Percentiles rank a stretch among this genome's conserved stretches.
Conservation (phyloP, 2,329 filamentous ascomycete species). For the Zasmidium citrigriseum region DNA sequence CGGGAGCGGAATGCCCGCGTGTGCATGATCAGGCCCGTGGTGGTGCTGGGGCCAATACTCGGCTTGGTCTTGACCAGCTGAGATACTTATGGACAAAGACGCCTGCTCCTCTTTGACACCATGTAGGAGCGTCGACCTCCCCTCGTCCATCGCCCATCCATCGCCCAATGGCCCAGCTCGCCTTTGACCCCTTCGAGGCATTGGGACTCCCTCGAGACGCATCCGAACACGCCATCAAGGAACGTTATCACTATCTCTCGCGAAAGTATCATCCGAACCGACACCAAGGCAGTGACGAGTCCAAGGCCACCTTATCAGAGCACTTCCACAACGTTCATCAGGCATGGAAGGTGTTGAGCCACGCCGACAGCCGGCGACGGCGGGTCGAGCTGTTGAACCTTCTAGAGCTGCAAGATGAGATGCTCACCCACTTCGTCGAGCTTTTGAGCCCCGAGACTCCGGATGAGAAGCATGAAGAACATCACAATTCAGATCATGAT, state of each 20-base stretch:
- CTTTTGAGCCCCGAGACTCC: constrained; percentile 19
- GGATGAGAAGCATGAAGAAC: constrained; percentile 13
- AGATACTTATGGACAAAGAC: background rate
- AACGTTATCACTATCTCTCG: constrained; percentile 85
- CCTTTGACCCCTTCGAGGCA: constrained; percentile 76
- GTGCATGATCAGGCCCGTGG: background rate
- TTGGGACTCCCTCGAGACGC: constrained; percentile 72
- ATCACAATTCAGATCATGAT: constrained; percentile 23
- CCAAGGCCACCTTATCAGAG: constrained; percentile 25
- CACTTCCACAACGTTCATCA: constrained; percentile 34
- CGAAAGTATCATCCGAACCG: constrained; percentile 70
- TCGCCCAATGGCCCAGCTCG: constrained; percentile 18
- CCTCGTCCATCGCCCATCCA: background rate
- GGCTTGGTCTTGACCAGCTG: background rate
- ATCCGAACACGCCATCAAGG: constrained; percentile 77
- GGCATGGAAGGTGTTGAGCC: constrained; percentile 32
- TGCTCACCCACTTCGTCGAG: constrained; percentile 28
- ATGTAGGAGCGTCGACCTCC: constrained; percentile 11
- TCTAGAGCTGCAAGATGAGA: constrained; percentile 30
- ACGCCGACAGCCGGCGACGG: constrained; percentile 30
- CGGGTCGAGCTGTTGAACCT: constrained; percentile 32
- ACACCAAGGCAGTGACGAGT: constrained; percentile 54
- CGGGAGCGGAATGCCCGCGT: background rate
- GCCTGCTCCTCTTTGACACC: background rate
- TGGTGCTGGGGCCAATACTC: background rate